Percentiles rank a stretch among this genome's conserved stretches.
Evolutionary conservation across 331 rosid genomes (phyloP).

Genomic region (Quercus tomentella): DNA sequence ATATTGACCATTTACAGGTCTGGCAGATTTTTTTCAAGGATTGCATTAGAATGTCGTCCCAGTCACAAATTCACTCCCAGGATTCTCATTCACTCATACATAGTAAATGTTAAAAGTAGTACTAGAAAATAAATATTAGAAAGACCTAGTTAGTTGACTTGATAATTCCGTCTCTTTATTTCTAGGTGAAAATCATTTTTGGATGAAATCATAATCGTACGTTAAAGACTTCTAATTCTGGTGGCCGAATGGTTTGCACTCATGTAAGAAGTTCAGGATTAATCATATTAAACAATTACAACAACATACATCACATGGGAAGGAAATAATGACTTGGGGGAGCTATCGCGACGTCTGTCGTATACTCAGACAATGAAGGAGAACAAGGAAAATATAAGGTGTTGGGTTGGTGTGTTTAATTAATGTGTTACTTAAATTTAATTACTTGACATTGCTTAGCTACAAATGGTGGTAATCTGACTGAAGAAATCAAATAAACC

Average conservation of each 20-base stretch:
- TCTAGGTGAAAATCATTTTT: background rate
- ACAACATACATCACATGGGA: background rate
- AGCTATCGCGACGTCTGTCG: background rate
- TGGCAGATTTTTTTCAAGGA: background rate
- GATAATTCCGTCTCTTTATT: no score
- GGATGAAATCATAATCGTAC: background rate
- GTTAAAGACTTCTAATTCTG: background rate
- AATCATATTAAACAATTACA: background rate
- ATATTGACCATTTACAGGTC: background rate
- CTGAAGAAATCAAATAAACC: no score
- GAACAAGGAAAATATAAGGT: no score
- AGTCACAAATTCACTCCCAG: background rate
- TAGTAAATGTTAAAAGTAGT: no score
- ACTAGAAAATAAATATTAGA: no score
- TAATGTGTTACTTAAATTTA: no score
- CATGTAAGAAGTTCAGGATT: background rate
- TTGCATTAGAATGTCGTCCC: background rate
- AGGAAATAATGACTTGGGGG: background rate
- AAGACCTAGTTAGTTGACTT: background rate
- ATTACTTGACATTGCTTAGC: no score
- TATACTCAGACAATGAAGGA: no score
- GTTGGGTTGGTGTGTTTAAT: no score
- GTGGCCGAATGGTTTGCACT: background rate
- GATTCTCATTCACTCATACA: no score
- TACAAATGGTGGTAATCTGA: no score